Percentiles rank a stretch among this genome's conserved stretches.
Conservation (phyloP, 805 yeast genomes). For the Sungouiozyma intestinalis region DNA sequence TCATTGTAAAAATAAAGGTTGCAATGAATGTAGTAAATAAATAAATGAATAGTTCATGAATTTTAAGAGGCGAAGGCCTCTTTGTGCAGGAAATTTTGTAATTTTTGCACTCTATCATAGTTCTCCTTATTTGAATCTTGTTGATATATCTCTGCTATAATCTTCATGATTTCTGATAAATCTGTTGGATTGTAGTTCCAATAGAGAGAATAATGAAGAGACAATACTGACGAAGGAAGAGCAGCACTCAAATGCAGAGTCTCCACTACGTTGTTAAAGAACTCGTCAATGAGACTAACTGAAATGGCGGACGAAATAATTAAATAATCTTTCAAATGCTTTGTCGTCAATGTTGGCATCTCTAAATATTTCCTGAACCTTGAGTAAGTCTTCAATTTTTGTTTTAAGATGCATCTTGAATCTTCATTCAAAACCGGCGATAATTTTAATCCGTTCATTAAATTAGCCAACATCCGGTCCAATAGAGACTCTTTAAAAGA, state of each 20-base stretch:
- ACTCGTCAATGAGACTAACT: constrained; percentile 13
- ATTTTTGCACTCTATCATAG: constrained; percentile 1
- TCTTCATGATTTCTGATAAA: constrained; percentile 2
- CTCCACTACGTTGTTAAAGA: constrained; percentile 26
- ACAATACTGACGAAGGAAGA: background rate
- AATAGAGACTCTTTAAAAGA: background rate
- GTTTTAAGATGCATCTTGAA: background rate
- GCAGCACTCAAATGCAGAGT: constrained; percentile 18
- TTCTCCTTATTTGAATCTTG: constrained; percentile 1
- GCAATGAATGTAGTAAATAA: background rate
- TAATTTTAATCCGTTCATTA: constrained; percentile 15
- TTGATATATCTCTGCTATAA: constrained; percentile 1
- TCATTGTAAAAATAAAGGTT: background rate
- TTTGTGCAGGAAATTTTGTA: constrained; percentile 3
- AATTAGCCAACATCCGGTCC: constrained; percentile 22
- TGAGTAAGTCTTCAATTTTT: constrained; percentile 18
- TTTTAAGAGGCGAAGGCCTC: background rate
- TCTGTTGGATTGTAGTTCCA: constrained; percentile 13
- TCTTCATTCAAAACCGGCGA: constrained; percentile 1
- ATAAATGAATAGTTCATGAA: too few species aligned
- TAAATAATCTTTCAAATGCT: constrained; percentile 15
- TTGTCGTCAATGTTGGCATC: constrained; percentile 10
- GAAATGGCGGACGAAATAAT: constrained; percentile 15
- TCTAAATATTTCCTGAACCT: constrained; percentile 21
- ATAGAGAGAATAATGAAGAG: constrained; percentile 7